A percentile compares a stretch with the other conserved stretches of the same genome.
Evolutionary conservation across 2,329 filamentous ascomycete species (phyloP).

Genomic region (Phoma sp.): DNA sequence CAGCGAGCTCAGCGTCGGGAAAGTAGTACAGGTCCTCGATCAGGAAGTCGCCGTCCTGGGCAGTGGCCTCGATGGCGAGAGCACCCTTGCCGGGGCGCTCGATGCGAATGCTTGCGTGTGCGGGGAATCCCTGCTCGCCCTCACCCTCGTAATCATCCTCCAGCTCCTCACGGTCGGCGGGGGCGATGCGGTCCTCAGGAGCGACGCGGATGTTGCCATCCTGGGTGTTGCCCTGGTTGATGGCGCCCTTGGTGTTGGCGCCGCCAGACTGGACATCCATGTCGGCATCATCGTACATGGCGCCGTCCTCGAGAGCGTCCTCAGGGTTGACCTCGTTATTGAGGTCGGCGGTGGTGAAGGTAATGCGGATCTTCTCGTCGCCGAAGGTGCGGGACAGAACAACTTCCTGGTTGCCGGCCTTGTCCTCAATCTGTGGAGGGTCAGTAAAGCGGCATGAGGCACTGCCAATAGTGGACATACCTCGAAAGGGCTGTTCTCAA

Average conservation of each 20-base stretch:
- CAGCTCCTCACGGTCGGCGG: constrained; percentile 63
- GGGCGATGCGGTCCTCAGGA: constrained; percentile 62
- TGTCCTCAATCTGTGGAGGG: constrained; percentile 67
- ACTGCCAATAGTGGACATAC: constrained; percentile 49
- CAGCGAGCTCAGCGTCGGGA: constrained; percentile 76
- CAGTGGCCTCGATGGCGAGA: constrained; percentile 83
- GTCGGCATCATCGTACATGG: constrained; percentile 46
- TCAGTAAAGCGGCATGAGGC: background rate
- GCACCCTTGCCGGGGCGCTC: constrained; percentile 87
- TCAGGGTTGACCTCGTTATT: constrained; percentile 54
- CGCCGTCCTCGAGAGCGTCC: constrained; percentile 62
- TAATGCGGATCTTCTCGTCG: constrained; percentile 87
- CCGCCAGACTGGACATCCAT: constrained; percentile 59
- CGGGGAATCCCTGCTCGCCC: constrained; percentile 69
- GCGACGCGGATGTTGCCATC: constrained; percentile 61
- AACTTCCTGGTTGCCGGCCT: constrained; percentile 84
- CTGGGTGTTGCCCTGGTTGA: constrained; percentile 60
- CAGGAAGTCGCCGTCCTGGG: constrained; percentile 83
- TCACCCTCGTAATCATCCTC: constrained; percentile 63
- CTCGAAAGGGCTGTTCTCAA: constrained; percentile 84
- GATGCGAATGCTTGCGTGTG: constrained; percentile 82
- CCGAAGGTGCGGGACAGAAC: constrained; percentile 81
- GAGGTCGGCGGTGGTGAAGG: constrained; percentile 85
- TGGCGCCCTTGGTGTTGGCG: constrained; percentile 61
- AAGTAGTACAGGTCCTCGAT: constrained; percentile 94